Evolutionary conservation across 1,284 basidiomycete species (phyloP), one percentile per base, ranked within the genome.

Genomic region (Neolentinus lepideus): DNA sequence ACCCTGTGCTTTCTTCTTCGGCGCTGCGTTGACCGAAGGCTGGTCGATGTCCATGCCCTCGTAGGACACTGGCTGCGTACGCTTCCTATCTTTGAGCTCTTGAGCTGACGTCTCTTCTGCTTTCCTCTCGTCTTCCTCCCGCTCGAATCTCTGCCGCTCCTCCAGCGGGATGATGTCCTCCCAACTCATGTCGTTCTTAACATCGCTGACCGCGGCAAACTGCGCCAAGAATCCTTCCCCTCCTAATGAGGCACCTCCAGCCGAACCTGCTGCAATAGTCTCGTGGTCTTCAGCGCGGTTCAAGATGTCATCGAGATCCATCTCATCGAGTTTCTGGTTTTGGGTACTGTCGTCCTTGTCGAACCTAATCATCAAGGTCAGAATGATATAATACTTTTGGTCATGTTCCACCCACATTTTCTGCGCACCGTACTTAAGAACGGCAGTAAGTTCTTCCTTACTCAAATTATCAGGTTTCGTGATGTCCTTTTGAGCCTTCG

Each of bases 251-350:
- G 88, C 78, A 47, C 85, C 84, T 60, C 85, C 85, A 29, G 94
- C 92, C 31, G 83, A 87, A 46, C 80, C 81, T 43, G 85, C 83
- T 10, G 85, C 85, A 63, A 94, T 81, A 1, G 97, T 99, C 73
- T 99, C 97, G 71, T 97, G 95, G 63, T 92, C 93, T 71, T 99
- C 97, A 47, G 97, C 97, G 60, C 93, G 90, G 66, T 90, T 96
- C 55, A 99, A 83, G 65, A 99, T 96, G 63, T 98, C 97, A 70
- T 99, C 97, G 14, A 99, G 84, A 70, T 99, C 95, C 93, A 99
- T 95, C 69, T 98, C 94, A 67, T 98, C 96, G 47, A 99, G 86
- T 74, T 99, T 98, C 74, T 95, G 85, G 71, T 87, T 94, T 71
- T 97, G 94, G 59, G 90, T 87, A 54, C 78, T 81, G 69, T 96